Conservation (phyloP, 2,329 filamentous ascomycete species). For the Aspergillus fumigatus region DNA sequence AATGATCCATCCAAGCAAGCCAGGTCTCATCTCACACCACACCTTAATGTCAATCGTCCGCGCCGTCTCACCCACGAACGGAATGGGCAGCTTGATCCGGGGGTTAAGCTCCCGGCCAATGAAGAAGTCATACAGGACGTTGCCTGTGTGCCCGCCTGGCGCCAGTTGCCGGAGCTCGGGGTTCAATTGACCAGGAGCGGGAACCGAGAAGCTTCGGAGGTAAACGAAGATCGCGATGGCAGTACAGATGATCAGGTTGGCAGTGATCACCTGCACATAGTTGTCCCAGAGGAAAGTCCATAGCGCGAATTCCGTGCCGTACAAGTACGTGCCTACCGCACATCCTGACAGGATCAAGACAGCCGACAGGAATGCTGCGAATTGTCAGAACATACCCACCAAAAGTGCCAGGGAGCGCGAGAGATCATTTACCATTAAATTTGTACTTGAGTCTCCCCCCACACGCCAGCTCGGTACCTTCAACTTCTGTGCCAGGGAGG, state of each 20-base stretch:
- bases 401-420: neutral
- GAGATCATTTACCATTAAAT: slow-evolving; percentile 59
- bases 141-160: slow-evolving; percentile 74
- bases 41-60: slow-evolving; percentile 80
- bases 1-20: slow-evolving; percentile 83
- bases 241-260: slow-evolving; percentile 74
- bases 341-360: slow-evolving; percentile 66
- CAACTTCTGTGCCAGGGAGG: slow-evolving; percentile 66
- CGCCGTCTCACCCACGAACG: slow-evolving; percentile 60
- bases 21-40: slow-evolving; percentile 86
- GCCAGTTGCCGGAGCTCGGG: slow-evolving; percentile 71
- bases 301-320: slow-evolving; percentile 77
- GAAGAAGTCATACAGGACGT: slow-evolving; percentile 91
- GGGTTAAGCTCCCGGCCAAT: slow-evolving; percentile 95
- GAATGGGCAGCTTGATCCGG: slow-evolving; percentile 62
- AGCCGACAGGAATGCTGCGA: slow-evolving; percentile 68
- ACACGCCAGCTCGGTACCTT: slow-evolving; percentile 65
- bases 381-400: slow-evolving; percentile 13
- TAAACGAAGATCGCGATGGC: slow-evolving; percentile 74
- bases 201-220: slow-evolving; percentile 73
- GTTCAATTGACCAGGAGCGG: slow-evolving; percentile 58
- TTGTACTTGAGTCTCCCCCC: slow-evolving; percentile 78
- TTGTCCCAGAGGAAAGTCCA: slow-evolving; percentile 95
- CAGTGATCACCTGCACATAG: slow-evolving; percentile 78
- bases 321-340: slow-evolving; percentile 67